A percentile compares a stretch with the other conserved stretches of the same genome.
Evolutionary conservation across 2,329 filamentous ascomycete species (phyloP).

Genomic region (Phoma herbarum): DNA sequence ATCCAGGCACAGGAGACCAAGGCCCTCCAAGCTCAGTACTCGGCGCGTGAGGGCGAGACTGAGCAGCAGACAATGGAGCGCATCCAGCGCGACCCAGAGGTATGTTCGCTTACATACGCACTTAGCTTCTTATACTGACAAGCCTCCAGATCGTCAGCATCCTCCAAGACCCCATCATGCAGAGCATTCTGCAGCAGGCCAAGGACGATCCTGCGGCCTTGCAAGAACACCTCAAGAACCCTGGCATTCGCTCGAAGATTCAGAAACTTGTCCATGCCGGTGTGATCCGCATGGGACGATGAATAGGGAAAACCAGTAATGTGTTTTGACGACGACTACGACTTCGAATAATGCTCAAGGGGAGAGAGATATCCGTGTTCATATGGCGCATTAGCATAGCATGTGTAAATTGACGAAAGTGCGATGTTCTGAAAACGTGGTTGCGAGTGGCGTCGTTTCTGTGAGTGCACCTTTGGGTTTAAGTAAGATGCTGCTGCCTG

Average conservation of each 20-base stretch:
- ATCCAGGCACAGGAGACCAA: slow-evolving; percentile 96
- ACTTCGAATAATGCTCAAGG: slow-evolving; percentile 11
- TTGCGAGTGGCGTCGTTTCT: slow-evolving; percentile 48
- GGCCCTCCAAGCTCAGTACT: slow-evolving; percentile 88
- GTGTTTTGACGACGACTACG: slow-evolving; percentile 22
- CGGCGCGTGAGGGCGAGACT: slow-evolving; percentile 89
- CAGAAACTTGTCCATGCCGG: slow-evolving; percentile 94
- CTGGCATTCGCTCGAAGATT: slow-evolving; percentile 83
- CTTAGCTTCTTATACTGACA: neutral
- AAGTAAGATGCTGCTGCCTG: too few species aligned
- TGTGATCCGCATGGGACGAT: slow-evolving; percentile 80
- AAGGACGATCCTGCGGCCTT: slow-evolving; percentile 92
- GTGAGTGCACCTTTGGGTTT: neutral
- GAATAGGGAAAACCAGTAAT: slow-evolving; percentile 2
- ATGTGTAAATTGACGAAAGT: slow-evolving; percentile 21
- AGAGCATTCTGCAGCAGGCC: slow-evolving; percentile 94
- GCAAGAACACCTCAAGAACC: slow-evolving; percentile 97
- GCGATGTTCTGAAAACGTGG: neutral
- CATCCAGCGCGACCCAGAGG: slow-evolving; percentile 88
- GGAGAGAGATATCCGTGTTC: slow-evolving; percentile 11
- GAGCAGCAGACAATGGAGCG: slow-evolving; percentile 95
- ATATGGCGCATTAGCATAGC: slow-evolving; percentile 34
- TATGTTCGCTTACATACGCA: slow-evolving; percentile 57
- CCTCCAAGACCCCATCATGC: slow-evolving; percentile 96
- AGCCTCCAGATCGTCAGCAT: slow-evolving; percentile 77